Conservation (phyloP, 2,329 filamentous ascomycete species). For the Daldinia eschscholtzii region DNA sequence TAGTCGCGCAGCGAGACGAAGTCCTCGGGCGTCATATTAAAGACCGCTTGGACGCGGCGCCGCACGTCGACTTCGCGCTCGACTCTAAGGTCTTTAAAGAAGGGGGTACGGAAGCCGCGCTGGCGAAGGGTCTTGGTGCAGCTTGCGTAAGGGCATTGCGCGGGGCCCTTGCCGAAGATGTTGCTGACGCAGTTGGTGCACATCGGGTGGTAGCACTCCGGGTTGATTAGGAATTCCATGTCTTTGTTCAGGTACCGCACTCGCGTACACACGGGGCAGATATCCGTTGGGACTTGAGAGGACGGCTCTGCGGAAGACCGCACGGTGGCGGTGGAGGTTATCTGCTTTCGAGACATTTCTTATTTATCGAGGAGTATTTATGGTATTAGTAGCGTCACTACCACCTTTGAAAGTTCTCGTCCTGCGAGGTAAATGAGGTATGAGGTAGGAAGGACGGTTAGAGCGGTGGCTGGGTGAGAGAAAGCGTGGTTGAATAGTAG, state of each 20-base stretch:
- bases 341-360: constrained; percentile 55
- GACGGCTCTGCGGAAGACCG: constrained; percentile 41
- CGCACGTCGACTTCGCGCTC: constrained; percentile 96
- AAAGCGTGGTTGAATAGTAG: constrained; percentile 1
- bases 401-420: constrained; percentile 3
- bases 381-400: neutral
- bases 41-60: constrained; percentile 79
- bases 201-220: constrained; percentile 99
- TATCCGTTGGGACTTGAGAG: constrained; percentile 67
- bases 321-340: constrained; percentile 37
- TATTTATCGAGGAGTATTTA: constrained; percentile 7
- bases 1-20: constrained; percentile 86
- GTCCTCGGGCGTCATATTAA: constrained; percentile 91
- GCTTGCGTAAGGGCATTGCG: constrained; percentile 89
- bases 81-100: constrained; percentile 87
- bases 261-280: constrained; percentile 97
- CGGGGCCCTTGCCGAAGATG: constrained; percentile 91
- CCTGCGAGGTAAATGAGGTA: constrained; percentile 5
- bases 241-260: constrained; percentile 94
- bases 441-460: constrained; percentile 8
- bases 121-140: constrained; percentile 90
- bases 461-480: constrained; percentile 18
- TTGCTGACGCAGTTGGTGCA: constrained; percentile 95
- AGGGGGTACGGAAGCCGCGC: constrained; percentile 85
- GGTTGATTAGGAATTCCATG: constrained; percentile 96